A percentile compares a stretch with the other conserved stretches of the same genome.
phyloP scores from a whole-genome alignment of 1,284 basidiomycete genomes.

The Leucocoprinus gongylophorus region DNA sequence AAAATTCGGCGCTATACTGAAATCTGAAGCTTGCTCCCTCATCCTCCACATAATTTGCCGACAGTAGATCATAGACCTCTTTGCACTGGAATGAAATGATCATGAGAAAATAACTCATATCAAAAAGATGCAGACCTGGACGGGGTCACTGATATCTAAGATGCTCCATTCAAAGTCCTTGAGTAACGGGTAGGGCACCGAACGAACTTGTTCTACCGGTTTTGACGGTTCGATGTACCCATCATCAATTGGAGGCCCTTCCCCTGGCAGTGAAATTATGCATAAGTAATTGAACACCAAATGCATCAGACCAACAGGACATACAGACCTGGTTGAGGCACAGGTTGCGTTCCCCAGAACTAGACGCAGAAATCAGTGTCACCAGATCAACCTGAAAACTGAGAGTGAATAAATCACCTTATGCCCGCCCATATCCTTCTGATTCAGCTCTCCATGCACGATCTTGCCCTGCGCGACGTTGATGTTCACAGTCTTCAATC shows the following conservation, averaged over 20 bases:
- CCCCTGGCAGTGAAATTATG: constrained; percentile 38
- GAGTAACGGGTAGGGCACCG: constrained; percentile 84
- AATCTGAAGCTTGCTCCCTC: constrained; percentile 94
- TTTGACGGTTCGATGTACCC: constrained; percentile 87
- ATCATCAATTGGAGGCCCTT: constrained; percentile 62
- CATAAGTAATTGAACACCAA: neutral
- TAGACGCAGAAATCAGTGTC: constrained; percentile 25
- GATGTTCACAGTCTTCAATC: constrained; percentile 70
- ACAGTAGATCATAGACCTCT: constrained; percentile 91
- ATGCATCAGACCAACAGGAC: neutral
- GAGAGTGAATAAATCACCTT: constrained; percentile 50
- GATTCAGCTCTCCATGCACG: constrained; percentile 61
- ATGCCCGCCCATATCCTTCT: constrained; percentile 78
- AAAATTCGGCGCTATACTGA: constrained; percentile 92
- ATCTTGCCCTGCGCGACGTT: constrained; percentile 67
- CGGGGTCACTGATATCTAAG: constrained; percentile 74
- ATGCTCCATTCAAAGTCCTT: constrained; percentile 92
- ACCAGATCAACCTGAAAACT: neutral
- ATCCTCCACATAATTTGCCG: constrained; percentile 95
- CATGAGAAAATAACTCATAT: constrained; percentile 11
- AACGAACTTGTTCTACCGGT: constrained; percentile 71
- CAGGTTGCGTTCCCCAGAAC: constrained; percentile 97
- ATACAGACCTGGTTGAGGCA: constrained; percentile 68
- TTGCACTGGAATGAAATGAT: constrained; percentile 49
- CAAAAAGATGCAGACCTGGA: constrained; percentile 43